phyloP scores from a whole-genome alignment of 148 eudicot genomes.

The Silene latifolia region DNA sequence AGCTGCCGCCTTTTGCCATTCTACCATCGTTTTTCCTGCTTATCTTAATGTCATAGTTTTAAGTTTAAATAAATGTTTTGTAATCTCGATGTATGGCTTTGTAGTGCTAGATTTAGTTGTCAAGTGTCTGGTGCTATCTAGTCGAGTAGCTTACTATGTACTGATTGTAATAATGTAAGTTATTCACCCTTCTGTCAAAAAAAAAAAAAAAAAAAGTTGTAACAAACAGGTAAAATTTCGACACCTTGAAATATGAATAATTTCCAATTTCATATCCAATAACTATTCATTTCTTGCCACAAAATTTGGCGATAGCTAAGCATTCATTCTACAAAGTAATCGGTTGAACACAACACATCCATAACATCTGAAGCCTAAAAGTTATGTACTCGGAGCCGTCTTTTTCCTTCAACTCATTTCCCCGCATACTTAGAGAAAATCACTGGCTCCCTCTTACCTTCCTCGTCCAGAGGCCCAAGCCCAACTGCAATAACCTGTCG shows the following conservation, averaged over 20 bases:
- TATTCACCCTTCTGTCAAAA: too few species aligned
- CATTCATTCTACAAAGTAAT: neutral
- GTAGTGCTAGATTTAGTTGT: too few species aligned
- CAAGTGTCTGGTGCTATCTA: too few species aligned
- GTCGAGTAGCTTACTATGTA: too few species aligned
- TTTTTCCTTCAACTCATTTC: constrained; percentile 72
- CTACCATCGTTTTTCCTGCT: too few species aligned
- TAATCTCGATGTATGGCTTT: too few species aligned
- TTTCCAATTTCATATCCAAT: neutral
- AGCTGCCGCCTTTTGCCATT: too few species aligned
- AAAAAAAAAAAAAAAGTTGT: too few species aligned
- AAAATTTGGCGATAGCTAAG: constrained; percentile 7
- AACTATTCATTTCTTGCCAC: constrained; percentile 10
- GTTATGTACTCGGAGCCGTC: constrained; percentile 78
- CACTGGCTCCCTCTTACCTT: constrained; percentile 69
- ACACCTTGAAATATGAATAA: neutral
- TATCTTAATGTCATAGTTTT: too few species aligned
- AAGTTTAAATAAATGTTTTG: too few species aligned
- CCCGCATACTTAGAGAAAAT: constrained; percentile 87
- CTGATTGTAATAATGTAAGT: too few species aligned
- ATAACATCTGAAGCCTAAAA: constrained; percentile 68
- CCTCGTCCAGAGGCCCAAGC: constrained; percentile 72
- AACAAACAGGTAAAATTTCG: neutral
- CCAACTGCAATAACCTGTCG: constrained; percentile 76
- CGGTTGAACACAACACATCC: constrained; percentile 39